Evolutionary conservation across 345 rosid species (phyloP).

Genomic region (Citrus sinensis): DNA sequence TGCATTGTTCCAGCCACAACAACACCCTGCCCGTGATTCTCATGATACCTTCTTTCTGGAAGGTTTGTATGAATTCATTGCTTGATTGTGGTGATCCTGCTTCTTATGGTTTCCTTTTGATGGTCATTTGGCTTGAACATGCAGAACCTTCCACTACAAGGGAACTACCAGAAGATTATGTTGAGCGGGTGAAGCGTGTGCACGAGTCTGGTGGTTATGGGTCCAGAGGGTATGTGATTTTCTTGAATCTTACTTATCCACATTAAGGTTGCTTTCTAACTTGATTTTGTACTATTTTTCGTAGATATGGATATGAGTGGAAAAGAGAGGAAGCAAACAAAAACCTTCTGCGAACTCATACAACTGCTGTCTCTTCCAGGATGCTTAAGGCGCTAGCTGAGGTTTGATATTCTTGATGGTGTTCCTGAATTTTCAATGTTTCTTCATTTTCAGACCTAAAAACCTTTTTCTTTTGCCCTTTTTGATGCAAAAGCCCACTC

Average conservation of each 20-base stretch:
- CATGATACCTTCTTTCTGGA: conserved; percentile 90
- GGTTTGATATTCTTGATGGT: conserved; percentile 37
- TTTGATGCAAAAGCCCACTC: background rate
- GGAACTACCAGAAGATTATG: conserved; percentile 81
- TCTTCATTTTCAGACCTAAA: background rate
- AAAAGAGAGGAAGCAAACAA: conserved; percentile 96
- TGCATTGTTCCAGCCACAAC: conserved; percentile 95
- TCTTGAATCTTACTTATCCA: background rate
- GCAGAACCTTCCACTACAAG: conserved; percentile 80
- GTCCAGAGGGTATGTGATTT: conserved; percentile 67
- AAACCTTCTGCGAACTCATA: conserved; percentile 90
- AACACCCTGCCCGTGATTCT: conserved; percentile 99
- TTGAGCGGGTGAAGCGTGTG: conserved; percentile 67
- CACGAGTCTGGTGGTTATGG: conserved; percentile 94
- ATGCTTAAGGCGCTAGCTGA: conserved; percentile 88
- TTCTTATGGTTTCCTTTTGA: conserved; percentile 10
- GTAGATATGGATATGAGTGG: conserved; percentile 86
- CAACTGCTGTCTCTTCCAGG: conserved; percentile 88
- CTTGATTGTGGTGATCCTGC: conserved; percentile 1
- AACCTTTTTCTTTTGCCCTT: background rate
- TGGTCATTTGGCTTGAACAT: conserved; percentile 9
- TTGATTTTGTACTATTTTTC: background rate
- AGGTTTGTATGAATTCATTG: conserved; percentile 39
- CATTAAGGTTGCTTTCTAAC: conserved; percentile 3
- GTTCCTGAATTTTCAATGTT: conserved; percentile 13